phyloP scores from a whole-genome alignment of 1,139 yeast genomes.

The Lodderomyces orthopsilosis region DNA sequence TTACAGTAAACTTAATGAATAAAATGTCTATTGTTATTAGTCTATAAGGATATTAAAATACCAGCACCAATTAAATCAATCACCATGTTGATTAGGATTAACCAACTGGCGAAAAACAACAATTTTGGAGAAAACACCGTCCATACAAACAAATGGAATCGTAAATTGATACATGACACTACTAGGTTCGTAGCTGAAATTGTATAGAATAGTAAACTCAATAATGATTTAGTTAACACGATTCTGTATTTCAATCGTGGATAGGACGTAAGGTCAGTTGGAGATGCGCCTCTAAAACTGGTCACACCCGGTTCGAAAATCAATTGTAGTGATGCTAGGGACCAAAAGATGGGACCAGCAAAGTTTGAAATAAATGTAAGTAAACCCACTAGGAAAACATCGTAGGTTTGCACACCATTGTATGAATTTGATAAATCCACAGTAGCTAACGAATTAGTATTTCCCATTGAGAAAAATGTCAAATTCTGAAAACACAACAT shows the following conservation, averaged over 20 bases:
- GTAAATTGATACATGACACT: slow-evolving; percentile 66
- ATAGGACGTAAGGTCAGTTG: slow-evolving; percentile 15
- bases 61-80: slow-evolving; percentile 33
- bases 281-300: slow-evolving; percentile 11
- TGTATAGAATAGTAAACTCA: slow-evolving; percentile 53
- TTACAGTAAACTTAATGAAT: slow-evolving; percentile 52
- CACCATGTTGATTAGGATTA: slow-evolving; percentile 46
- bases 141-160: slow-evolving; percentile 93
- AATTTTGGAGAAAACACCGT: slow-evolving; percentile 95
- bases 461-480: slow-evolving; percentile 83
- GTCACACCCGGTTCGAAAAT: slow-evolving; percentile 31
- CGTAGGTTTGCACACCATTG: slow-evolving; percentile 75
- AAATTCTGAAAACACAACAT: slow-evolving; percentile 58
- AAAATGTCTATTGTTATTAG: slow-evolving; percentile 2
- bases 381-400: slow-evolving; percentile 69
- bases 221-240: slow-evolving; percentile 34
- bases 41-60: background rate
- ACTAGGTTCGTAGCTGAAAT: slow-evolving; percentile 57
- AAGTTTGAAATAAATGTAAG: slow-evolving; percentile 81
- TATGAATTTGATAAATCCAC: slow-evolving; percentile 89
- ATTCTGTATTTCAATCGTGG: slow-evolving; percentile 30
- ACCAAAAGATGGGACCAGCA: slow-evolving; percentile 85
- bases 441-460: slow-evolving; percentile 88
- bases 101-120: slow-evolving; percentile 80
- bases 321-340: slow-evolving; percentile 50